Evolutionary conservation across 768 basidiomycete genomes (phyloP).

Genomic region (Boletus tomentosulus): DNA sequence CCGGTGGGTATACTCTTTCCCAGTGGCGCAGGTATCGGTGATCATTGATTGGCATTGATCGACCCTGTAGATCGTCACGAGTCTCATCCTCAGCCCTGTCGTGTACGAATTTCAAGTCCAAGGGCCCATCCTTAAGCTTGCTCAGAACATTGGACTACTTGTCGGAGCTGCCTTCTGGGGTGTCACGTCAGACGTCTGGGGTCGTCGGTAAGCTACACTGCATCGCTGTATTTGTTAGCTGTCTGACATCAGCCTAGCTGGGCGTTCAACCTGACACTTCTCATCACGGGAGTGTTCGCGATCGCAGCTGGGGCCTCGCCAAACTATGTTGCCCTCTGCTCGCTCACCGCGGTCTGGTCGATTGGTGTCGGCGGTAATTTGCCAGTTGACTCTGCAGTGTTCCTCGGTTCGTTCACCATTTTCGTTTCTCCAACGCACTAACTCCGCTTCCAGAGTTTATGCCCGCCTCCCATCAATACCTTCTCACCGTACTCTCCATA

Average conservation of each 20-base stretch:
- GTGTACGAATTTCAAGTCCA: slow-evolving; percentile 61
- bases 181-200: slow-evolving; percentile 66
- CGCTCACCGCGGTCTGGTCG: slow-evolving; percentile 55
- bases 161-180: slow-evolving; percentile 71
- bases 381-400: slow-evolving; percentile 73
- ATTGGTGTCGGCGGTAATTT: slow-evolving; percentile 71
- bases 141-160: slow-evolving; percentile 67
- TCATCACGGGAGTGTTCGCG: slow-evolving; percentile 65
- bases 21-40: neutral
- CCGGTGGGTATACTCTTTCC: slow-evolving; percentile 42
- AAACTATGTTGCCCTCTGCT: slow-evolving; percentile 47
- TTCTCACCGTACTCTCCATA: slow-evolving; percentile 68
- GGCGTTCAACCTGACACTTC: slow-evolving; percentile 67
- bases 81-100: slow-evolving; percentile 60
- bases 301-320: slow-evolving; percentile 58
- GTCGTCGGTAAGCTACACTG: slow-evolving; percentile 43
- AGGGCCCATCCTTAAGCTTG: slow-evolving; percentile 62
- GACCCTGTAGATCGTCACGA: slow-evolving; percentile 49
- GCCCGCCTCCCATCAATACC: slow-evolving; percentile 69
- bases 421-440: neutral
- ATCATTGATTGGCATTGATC: neutral
- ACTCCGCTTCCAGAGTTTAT: slow-evolving; percentile 48
- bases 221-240: neutral
- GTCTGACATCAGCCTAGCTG: slow-evolving; percentile 36
- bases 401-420: slow-evolving; percentile 49